phyloP scores from a whole-genome alignment of 2,329 filamentous ascomycete species.

The Dendryphion nanum region DNA sequence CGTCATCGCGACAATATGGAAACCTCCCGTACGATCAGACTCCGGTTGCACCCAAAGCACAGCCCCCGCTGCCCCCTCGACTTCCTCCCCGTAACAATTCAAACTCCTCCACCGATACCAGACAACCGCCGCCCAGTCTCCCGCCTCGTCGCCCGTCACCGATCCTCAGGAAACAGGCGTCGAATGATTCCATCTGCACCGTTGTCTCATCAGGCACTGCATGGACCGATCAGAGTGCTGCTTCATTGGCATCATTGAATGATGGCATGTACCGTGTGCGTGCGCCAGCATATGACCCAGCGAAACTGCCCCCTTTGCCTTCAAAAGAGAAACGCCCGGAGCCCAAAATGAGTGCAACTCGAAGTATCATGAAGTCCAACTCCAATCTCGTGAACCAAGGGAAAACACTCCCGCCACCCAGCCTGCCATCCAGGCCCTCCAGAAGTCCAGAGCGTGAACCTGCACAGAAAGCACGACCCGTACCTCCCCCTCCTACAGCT shows the following conservation, averaged over 20 bases:
- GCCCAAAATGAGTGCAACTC: conserved; percentile 37
- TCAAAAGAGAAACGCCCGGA: conserved; percentile 48
- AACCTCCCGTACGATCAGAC: conserved; percentile 38
- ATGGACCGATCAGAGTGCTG: conserved; percentile 26
- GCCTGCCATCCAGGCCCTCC: conserved; percentile 25
- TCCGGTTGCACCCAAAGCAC: conserved; percentile 17
- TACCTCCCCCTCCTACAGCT: conserved; percentile 21
- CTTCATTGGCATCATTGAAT: conserved; percentile 32
- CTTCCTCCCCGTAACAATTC: conserved; percentile 50
- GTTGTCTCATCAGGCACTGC: conserved; percentile 48
- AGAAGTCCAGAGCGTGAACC: neutral
- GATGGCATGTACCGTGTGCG: conserved; percentile 42
- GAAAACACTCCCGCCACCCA: conserved; percentile 21
- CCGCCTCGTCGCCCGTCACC: conserved; percentile 45
- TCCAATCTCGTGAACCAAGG: conserved; percentile 20
- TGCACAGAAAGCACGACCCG: neutral
- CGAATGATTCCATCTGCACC: conserved; percentile 53
- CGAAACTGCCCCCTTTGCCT: conserved; percentile 55
- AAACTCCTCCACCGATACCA: conserved; percentile 11
- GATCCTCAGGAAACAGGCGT: conserved; percentile 31
- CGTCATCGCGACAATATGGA: conserved; percentile 31
- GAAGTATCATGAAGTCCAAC: conserved; percentile 38
- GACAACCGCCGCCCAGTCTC: conserved; percentile 41
- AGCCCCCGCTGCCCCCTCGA: conserved; percentile 34
- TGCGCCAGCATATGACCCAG: conserved; percentile 58